phyloP scores from a whole-genome alignment of 1,139 yeast species.

The Yamadazyma dendronema region DNA sequence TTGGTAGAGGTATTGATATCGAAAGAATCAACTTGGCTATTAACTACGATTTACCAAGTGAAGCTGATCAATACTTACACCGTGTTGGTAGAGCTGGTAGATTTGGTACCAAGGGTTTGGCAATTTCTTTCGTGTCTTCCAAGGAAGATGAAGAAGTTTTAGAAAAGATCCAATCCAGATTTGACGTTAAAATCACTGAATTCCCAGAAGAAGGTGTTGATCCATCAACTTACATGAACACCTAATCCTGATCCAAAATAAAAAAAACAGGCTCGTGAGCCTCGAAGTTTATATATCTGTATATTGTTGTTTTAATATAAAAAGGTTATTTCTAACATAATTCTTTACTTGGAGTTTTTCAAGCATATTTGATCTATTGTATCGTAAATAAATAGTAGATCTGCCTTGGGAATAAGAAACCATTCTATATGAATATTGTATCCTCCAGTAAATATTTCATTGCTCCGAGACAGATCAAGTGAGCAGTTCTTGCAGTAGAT shows the following conservation, averaged over 20 bases:
- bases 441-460: constrained; percentile 11
- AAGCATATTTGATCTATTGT: constrained; percentile 31
- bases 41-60: constrained; percentile 87
- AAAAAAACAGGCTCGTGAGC: not conserved
- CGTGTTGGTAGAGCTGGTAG: constrained; percentile 99
- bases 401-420: constrained; percentile 52
- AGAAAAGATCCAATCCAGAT: constrained; percentile 93
- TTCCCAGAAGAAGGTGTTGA: constrained; percentile 99
- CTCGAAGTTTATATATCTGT: not conserved
- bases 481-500: constrained; percentile 41
- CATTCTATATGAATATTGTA: constrained; percentile 54
- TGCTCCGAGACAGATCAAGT: constrained; percentile 3
- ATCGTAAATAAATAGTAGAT: constrained; percentile 35
- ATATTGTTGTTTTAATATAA: constrained; percentile 6
- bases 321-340: not conserved
- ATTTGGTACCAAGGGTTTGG: constrained; percentile 98
- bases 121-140: constrained; percentile 83
- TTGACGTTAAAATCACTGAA: constrained; percentile 90
- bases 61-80: constrained; percentile 97
- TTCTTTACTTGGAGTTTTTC: not conserved
- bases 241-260: constrained; percentile 35
- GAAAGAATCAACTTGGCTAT: constrained; percentile 98
- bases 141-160: constrained; percentile 89
- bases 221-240: constrained; percentile 97
- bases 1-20: constrained; percentile 99